Percentiles rank a stretch among this genome's conserved stretches.
These are phyloP conservation scores for Epichloe uncinata DNA, from an alignment of 2,329 filamentous ascomycete species.

Conservation along the genomic window DNA sequence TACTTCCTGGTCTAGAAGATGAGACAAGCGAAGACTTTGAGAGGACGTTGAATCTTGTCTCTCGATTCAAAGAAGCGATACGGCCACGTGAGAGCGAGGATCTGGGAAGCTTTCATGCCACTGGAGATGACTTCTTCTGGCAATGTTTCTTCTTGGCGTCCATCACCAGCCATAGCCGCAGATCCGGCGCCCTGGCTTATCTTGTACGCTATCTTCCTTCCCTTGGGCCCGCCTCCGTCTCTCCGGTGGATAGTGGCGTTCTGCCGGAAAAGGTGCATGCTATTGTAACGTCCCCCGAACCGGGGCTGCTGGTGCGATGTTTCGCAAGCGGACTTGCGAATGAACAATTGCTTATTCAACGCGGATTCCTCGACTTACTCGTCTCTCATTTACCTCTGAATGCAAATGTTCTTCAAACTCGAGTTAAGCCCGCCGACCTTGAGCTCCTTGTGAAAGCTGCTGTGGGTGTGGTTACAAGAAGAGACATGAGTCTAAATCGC, in stretches of 20 bases:
- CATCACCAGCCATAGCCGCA: slow-evolving; percentile 75
- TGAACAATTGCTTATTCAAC: slow-evolving; percentile 79
- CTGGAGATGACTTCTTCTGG: slow-evolving; percentile 85
- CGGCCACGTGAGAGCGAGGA: slow-evolving; percentile 38
- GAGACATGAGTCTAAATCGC: slow-evolving; percentile 94
- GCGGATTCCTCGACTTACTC: slow-evolving; percentile 84
- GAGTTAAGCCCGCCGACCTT: slow-evolving; percentile 61
- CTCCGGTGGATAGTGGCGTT: slow-evolving; percentile 6
- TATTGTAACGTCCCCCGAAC: slow-evolving; percentile 77
- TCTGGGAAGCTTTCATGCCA: slow-evolving; percentile 38
- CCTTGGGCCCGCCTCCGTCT: slow-evolving; percentile 12
- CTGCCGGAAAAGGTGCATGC: slow-evolving; percentile 35
- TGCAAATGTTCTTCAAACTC: slow-evolving; percentile 64
- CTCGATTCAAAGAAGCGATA: slow-evolving; percentile 60
- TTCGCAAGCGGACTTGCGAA: slow-evolving; percentile 85
- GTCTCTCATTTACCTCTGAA: slow-evolving; percentile 82
- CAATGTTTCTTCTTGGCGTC: slow-evolving; percentile 92
- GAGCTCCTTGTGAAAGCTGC: slow-evolving; percentile 73
- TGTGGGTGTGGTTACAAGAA: slow-evolving; percentile 70
- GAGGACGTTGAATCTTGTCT: slow-evolving; percentile 63
- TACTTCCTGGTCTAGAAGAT: slow-evolving; percentile 85
- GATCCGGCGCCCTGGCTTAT: slow-evolving; percentile 80
- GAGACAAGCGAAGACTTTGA: slow-evolving; percentile 97
- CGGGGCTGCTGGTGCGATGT: slow-evolving; percentile 76
- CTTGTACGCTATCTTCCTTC: slow-evolving; percentile 61